phyloP scores from a whole-genome alignment of 225 moss, liverwort and hornwort species.

The Thuidium tamariscinum region DNA sequence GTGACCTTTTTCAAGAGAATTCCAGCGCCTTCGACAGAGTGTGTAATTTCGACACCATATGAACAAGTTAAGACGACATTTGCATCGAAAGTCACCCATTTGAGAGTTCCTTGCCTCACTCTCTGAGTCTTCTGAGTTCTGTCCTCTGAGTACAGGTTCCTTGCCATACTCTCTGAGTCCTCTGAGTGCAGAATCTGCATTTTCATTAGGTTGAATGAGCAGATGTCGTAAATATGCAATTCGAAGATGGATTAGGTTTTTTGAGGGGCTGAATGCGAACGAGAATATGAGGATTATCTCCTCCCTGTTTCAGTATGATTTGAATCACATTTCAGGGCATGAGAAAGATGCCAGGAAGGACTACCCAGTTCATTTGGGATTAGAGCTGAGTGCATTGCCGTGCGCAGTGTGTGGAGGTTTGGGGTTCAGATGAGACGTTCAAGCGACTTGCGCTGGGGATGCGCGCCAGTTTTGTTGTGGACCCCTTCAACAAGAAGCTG shows the following conservation, averaged over 20 bases:
- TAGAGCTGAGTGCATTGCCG: neutral
- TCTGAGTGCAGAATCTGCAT: neutral
- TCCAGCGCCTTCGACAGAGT: neutral
- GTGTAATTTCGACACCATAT: neutral
- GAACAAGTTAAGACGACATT: neutral
- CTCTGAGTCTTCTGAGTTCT: neutral
- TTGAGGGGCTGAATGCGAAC: neutral
- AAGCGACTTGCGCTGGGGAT: slow-evolving; percentile 22
- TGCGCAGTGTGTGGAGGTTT: slow-evolving; percentile 28
- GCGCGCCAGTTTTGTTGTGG: slow-evolving; percentile 15
- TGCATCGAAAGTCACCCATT: too few species aligned
- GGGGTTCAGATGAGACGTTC: slow-evolving; percentile 5
- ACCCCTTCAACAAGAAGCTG: slow-evolving; percentile 24
- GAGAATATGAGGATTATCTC: neutral
- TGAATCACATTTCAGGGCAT: neutral
- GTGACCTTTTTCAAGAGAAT: neutral
- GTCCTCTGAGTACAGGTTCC: too few species aligned
- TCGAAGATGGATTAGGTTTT: neutral
- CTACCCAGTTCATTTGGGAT: neutral
- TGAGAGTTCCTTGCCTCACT: neutral
- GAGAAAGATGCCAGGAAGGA: neutral
- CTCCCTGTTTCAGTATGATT: neutral
- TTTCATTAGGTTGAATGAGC: neutral
- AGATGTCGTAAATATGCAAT: neutral
- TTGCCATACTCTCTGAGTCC: too few species aligned